Conservation (phyloP, 2,329 filamentous ascomycete genomes). For the Alternaria conjuncta region DNA sequence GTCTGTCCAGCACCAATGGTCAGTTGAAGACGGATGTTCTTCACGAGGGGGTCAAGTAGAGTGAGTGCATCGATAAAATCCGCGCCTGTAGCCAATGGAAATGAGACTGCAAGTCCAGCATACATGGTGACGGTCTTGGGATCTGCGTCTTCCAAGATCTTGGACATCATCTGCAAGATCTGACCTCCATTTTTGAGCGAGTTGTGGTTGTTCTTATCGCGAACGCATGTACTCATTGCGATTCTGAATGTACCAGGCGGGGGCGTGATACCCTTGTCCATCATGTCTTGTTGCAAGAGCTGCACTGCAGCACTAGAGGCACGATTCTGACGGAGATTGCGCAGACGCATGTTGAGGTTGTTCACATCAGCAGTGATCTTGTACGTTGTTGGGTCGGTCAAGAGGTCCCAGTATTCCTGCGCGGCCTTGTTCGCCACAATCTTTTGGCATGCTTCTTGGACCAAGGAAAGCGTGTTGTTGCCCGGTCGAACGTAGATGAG, state of each 20-base stretch:
- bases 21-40: constrained; percentile 40
- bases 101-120: constrained; percentile 35
- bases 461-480: constrained; percentile 69
- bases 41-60: constrained; percentile 31
- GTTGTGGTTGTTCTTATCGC: constrained; percentile 78
- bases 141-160: constrained; percentile 38
- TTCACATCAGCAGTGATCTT: constrained; percentile 73
- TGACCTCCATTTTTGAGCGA: constrained; percentile 69
- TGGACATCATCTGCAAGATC: constrained; percentile 61
- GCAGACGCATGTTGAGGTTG: constrained; percentile 73
- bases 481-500: constrained; percentile 55
- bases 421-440: constrained; percentile 68
- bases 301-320: constrained; percentile 67
- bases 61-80: constrained; percentile 39
- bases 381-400: constrained; percentile 63
- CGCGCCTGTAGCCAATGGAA: constrained; percentile 38
- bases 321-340: constrained; percentile 69
- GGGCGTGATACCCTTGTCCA: constrained; percentile 36
- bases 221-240: constrained; percentile 74
- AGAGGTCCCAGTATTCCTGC: constrained; percentile 77
- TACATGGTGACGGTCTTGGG: constrained; percentile 39
- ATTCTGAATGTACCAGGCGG: constrained; percentile 67
- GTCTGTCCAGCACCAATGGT: constrained; percentile 28
- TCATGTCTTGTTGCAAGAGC: constrained; percentile 57
- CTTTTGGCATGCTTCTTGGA: constrained; percentile 69